phyloP scores from a whole-genome alignment of 176 grass and related monocot genomes.

The Aegilops tauschii region DNA sequence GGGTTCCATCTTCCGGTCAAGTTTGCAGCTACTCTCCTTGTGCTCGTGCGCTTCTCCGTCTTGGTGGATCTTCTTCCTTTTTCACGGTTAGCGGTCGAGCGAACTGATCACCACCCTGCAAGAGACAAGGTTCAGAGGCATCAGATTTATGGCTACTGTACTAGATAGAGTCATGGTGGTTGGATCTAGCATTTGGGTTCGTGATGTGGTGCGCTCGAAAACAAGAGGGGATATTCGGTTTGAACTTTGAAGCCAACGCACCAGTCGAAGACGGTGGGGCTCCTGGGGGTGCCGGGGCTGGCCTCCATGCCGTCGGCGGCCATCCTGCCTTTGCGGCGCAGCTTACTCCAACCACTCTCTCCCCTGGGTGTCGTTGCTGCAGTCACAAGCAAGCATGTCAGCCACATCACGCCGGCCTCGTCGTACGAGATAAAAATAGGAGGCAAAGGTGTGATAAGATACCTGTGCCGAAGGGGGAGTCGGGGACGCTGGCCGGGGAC shows the following conservation, averaged over 20 bases:
- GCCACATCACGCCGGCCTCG: not conserved
- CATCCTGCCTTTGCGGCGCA: slow-evolving; percentile 50
- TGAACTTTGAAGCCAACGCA: slow-evolving; percentile 2
- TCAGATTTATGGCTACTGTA: not conserved
- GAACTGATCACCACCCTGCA: slow-evolving; percentile 88
- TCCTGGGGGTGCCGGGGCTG: slow-evolving; percentile 52
- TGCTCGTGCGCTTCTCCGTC: not conserved
- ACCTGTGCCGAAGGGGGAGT: slow-evolving; percentile 61
- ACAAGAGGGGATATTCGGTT: not conserved
- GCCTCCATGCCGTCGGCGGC: slow-evolving; percentile 23
- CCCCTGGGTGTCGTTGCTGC: slow-evolving; percentile 62
- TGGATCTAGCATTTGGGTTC: too few relatives aligned
- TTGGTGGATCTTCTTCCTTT: not conserved
- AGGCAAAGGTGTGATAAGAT: not conserved
- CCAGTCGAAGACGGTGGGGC: slow-evolving; percentile 91
- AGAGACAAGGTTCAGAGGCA: not conserved
- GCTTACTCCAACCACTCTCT: slow-evolving; percentile 54
- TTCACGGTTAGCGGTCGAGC: slow-evolving; percentile 36
- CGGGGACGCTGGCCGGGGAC: slow-evolving; percentile 61
- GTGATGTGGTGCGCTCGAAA: not conserved
- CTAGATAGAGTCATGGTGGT: too few relatives aligned
- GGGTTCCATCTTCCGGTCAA: not conserved
- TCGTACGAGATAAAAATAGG: not conserved
- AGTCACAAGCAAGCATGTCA: not conserved
- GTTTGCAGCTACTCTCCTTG: not conserved